phyloP scores from a whole-genome alignment of 352 stramenopile species.

The Globisporangium polare region DNA sequence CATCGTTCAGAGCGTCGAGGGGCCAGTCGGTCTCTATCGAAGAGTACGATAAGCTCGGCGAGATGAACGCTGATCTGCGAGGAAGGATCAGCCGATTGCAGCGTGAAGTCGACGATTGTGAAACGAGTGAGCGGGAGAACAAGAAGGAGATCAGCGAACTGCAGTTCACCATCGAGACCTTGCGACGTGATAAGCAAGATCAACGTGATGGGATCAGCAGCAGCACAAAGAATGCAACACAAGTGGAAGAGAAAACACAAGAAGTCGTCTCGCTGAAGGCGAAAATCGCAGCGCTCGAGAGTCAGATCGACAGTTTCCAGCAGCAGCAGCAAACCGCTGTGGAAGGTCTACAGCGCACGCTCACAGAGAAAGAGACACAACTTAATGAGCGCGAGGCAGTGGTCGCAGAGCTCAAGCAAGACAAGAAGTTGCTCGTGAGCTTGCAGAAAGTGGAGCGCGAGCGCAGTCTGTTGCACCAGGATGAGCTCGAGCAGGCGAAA shows the following conservation, averaged over 20 bases:
- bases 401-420: slow-evolving; percentile 35
- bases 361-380: slow-evolving; percentile 25
- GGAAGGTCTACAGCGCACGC: slow-evolving; percentile 20
- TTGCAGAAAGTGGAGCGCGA: slow-evolving; percentile 33
- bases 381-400: slow-evolving; percentile 25
- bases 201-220: background rate
- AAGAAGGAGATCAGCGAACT: slow-evolving; percentile 2
- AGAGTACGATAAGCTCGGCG: slow-evolving; percentile 5
- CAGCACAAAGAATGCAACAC: background rate
- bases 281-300: background rate
- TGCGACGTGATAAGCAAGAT: background rate
- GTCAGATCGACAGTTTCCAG: background rate
- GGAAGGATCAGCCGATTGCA: slow-evolving; percentile 4
- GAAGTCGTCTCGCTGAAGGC: background rate
- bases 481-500: slow-evolving; percentile 24
- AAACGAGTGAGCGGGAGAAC: background rate
- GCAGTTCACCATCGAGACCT: background rate
- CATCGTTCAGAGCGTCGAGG: background rate
- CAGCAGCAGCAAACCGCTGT: slow-evolving; percentile 2
- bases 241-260: background rate
- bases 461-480: slow-evolving; percentile 17
- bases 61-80: slow-evolving; percentile 6
- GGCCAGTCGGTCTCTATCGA: background rate
- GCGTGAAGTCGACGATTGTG: slow-evolving; percentile 1
- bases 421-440: slow-evolving; percentile 29